Evolutionary conservation across 768 basidiomycete genomes (phyloP).

Genomic region (Strobilomyces dryophilus): DNA sequence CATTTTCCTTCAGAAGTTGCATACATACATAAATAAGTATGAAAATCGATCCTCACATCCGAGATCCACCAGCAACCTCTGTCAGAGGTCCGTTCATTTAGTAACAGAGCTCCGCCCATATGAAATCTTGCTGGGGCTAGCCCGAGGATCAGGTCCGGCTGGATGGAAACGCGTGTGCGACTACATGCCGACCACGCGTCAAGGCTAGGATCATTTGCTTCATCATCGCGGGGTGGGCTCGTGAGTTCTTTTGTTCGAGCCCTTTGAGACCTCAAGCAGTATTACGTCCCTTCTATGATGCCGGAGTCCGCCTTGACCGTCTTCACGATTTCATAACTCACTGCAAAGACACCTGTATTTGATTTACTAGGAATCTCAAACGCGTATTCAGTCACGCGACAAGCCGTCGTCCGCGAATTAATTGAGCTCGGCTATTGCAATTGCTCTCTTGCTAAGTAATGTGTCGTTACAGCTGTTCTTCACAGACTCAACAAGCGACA

Average conservation of each 20-base stretch:
- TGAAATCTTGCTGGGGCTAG: slow-evolving; percentile 28
- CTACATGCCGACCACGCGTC: slow-evolving; percentile 25
- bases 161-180: slow-evolving; percentile 24
- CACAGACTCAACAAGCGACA: slow-evolving; percentile 30
- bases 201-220: slow-evolving; percentile 7
- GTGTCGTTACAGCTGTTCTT: slow-evolving; percentile 24
- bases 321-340: slow-evolving; percentile 26
- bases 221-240: slow-evolving; percentile 23
- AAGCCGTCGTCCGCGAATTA: slow-evolving; percentile 28
- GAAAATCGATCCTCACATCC: slow-evolving; percentile 19
- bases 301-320: slow-evolving; percentile 21
- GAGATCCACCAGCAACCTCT: slow-evolving; percentile 23
- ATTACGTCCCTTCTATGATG: slow-evolving; percentile 29
- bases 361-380: slow-evolving; percentile 31
- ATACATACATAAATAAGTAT: slow-evolving; percentile 20
- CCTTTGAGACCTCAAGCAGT: slow-evolving; percentile 23
- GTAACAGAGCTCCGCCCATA: slow-evolving; percentile 28
- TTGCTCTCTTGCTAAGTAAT: slow-evolving; percentile 26
- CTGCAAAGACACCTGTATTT: slow-evolving; percentile 26
- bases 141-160: slow-evolving; percentile 33
- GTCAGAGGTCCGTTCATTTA: slow-evolving; percentile 29
- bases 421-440: slow-evolving; percentile 31
- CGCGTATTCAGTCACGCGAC: slow-evolving; percentile 21
- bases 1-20: slow-evolving; percentile 20
- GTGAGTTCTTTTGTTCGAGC: slow-evolving; percentile 10